Conservation (phyloP, 2,329 filamentous ascomycete species). For the Monilinia aucupariae region DNA sequence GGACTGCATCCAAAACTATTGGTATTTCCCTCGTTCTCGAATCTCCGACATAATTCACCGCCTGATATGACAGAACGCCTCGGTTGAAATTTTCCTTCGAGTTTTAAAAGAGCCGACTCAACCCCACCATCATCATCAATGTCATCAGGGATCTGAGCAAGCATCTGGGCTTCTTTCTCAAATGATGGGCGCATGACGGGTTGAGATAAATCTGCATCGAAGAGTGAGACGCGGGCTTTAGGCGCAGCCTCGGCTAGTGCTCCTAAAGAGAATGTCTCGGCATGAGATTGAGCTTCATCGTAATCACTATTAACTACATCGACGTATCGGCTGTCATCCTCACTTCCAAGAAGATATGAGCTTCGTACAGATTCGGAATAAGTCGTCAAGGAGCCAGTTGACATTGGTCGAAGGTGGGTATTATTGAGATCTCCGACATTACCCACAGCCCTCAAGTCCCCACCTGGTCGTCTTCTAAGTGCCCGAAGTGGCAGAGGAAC, state of each 20-base stretch:
- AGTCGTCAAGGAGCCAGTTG: slow-evolving; percentile 54
- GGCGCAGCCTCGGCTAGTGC: slow-evolving; percentile 48
- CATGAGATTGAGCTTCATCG: slow-evolving; percentile 38
- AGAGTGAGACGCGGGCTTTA: slow-evolving; percentile 47
- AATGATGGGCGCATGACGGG: slow-evolving; percentile 69
- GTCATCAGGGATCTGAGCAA: slow-evolving; percentile 85
- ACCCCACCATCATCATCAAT: slow-evolving; percentile 74
- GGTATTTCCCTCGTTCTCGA: slow-evolving; percentile 16
- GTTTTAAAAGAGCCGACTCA: slow-evolving; percentile 84
- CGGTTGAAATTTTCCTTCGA: slow-evolving; percentile 79
- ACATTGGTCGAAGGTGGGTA: slow-evolving; percentile 45
- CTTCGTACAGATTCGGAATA: slow-evolving; percentile 57
- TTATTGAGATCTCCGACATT: slow-evolving; percentile 58
- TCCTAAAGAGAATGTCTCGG: slow-evolving; percentile 52
- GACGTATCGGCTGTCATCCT: slow-evolving; percentile 40
- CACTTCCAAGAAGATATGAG: slow-evolving; percentile 45
- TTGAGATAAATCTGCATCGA: slow-evolving; percentile 58
- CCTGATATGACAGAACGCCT: slow-evolving; percentile 35
- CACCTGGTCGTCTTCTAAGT: slow-evolving; percentile 67
- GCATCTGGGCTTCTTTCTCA: slow-evolving; percentile 78
- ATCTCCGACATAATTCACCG: slow-evolving; percentile 16
- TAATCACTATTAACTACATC: slow-evolving; percentile 41
- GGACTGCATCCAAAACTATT: slow-evolving; percentile 31
- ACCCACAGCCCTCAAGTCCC: slow-evolving; percentile 63
- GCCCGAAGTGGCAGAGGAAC: slow-evolving; percentile 53